Conservation (phyloP, 768 basidiomycete genomes). For the Rhizopogon sp. region DNA sequence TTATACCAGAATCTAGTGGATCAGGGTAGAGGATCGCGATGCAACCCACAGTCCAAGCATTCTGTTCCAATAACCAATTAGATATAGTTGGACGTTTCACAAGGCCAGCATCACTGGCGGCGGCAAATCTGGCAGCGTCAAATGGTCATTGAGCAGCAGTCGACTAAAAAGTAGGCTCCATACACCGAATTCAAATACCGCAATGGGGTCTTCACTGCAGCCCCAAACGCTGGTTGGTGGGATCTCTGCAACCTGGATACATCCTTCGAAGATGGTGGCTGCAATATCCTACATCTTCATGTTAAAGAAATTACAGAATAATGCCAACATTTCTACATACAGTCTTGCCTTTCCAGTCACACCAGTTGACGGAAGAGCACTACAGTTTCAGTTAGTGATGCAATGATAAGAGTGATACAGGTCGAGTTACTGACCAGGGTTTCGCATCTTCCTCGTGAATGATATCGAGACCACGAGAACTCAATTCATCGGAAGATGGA, state of each 20-base stretch:
- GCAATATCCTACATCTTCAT: neutral
- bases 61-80: neutral
- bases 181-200: neutral
- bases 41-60: neutral
- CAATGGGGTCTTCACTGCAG: no score
- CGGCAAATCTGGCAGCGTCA: neutral
- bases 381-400: neutral
- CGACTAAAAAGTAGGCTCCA: neutral
- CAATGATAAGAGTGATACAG: neutral
- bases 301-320: neutral
- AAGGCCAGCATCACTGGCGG: neutral
- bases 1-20: neutral
- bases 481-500: neutral
- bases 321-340: neutral
- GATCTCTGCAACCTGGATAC: no score
- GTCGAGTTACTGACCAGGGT: neutral
- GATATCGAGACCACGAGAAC: neutral
- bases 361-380: neutral
- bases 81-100: neutral
- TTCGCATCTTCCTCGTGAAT: neutral
- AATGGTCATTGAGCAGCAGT: neutral
- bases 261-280: no score
- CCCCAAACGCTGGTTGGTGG: no score
- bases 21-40: neutral
- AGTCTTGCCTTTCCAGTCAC: neutral